Evolutionary conservation across 225 moss, liverwort and hornwort genomes (phyloP), one percentile per base, ranked within the genome.

Genomic region (Climacium dendroides): DNA sequence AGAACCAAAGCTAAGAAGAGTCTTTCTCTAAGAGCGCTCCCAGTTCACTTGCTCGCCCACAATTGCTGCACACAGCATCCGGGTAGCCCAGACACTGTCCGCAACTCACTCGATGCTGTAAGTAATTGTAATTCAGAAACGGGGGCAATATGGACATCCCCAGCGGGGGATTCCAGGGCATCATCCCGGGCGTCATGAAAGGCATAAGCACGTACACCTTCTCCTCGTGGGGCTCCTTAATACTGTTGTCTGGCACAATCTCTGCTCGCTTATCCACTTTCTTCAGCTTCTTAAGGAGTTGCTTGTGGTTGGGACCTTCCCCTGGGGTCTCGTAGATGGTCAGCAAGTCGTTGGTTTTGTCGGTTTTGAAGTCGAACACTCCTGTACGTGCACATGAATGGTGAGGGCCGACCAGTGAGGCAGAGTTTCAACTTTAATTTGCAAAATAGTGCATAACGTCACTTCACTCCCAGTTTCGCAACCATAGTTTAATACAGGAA

Each of bases 51-150:
- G 22, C 20, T 52, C 89, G 80, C 19, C 89, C 91, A 47, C 87
- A 86, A 54, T 87, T 84, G 67, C 73, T 22, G 87, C 89, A 91
- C 81, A 87, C 82, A 70, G 57, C 81, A 20, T 87, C 89, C 20
- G 64, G 34, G 77, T 85, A 81, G 60, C 70, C 7, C 14, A 60
- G 64, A 58, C 89, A 89, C 23, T 86, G 83, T 29, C 74, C 65
- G n/a, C 91, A 91, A 53, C 65, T 43, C 58, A 83, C 86, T 12
- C 28, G 74, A n/a, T 86, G 91, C 88, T 91, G 88, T 10, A 79
- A 15, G 74, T 83, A 90, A 15, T 85, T 67, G 62, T n/a, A 85
- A 6, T 77, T 77, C 53, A 60, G 13, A 65, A 86, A 52, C 39
- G 57, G 64, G 41, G 90, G 90, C 78, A 25, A 88, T 23, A 61